Percentiles rank a stretch among this genome's conserved stretches.
Evolutionary conservation across 805 yeast species (phyloP).

Genomic region (Scheffersomyces amazonensis): DNA sequence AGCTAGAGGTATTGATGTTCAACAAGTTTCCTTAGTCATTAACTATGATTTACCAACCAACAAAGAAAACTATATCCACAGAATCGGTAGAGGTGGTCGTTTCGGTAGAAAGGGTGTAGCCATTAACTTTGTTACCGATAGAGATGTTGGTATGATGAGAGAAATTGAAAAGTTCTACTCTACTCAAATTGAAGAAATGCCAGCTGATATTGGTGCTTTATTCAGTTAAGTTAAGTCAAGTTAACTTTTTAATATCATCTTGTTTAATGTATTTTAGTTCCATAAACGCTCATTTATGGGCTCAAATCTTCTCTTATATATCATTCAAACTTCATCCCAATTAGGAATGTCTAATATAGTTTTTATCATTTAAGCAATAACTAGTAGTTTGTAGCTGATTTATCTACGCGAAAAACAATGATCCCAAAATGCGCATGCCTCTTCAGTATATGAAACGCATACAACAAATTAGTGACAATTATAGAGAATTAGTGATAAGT

Average conservation of each 20-base stretch:
- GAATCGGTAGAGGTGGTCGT: conserved; percentile 98
- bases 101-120: conserved; percentile 99
- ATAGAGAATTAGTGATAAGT: too few species aligned
- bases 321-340: too few species aligned
- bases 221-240: conserved; percentile 27
- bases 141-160: conserved; percentile 70
- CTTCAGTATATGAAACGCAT: too few species aligned
- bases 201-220: conserved; percentile 61
- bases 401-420: too few species aligned
- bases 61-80: conserved; percentile 92
- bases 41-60: conserved; percentile 90
- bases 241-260: not conserved
- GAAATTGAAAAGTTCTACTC: conserved; percentile 89
- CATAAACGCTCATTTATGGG: too few species aligned
- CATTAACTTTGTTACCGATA: conserved; percentile 84
- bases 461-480: too few species aligned
- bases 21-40: conserved; percentile 92
- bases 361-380: too few species aligned
- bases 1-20: conserved; percentile 98
- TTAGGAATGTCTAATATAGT: too few species aligned
- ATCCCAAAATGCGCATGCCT: too few species aligned
- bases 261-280: not conserved
- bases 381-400: too few species aligned
- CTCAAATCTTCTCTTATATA: too few species aligned
- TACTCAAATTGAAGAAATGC: conserved; percentile 92